A percentile compares a stretch with the other conserved stretches of the same genome.
Evolutionary conservation across 2,329 filamentous ascomycete species (phyloP).

Genomic region (Zymoseptoria pseudotritici): DNA sequence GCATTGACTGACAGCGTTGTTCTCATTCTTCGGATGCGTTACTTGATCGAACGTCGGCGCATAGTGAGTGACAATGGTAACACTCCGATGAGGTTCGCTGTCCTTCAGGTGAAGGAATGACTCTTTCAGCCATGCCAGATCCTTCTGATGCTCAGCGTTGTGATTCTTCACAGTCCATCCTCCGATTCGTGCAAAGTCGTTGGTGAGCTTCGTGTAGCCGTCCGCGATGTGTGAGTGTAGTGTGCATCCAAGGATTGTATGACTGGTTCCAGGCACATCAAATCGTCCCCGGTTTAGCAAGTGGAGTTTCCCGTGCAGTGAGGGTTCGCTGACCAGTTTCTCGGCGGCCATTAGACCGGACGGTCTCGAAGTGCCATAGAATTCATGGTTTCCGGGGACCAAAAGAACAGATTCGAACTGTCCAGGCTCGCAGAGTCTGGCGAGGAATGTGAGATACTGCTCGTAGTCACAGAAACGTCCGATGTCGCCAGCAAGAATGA

Average conservation of each 20-base stretch:
- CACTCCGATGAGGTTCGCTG: constrained; percentile 6
- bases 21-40: constrained; percentile 41
- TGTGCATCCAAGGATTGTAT: constrained; percentile 50
- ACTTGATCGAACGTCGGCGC: constrained; percentile 44
- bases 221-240: constrained; percentile 46
- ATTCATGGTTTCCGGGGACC: constrained; percentile 50
- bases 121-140: constrained; percentile 44
- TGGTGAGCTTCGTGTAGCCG: constrained; percentile 30
- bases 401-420: constrained; percentile 42
- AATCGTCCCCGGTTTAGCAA: constrained; percentile 36
- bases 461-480: constrained; percentile 44
- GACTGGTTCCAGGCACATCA: constrained; percentile 30
- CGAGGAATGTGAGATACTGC: constrained; percentile 39
- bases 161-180: constrained; percentile 45
- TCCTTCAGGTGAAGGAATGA: constrained; percentile 26
- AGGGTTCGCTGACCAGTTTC: constrained; percentile 34
- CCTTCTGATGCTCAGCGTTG: constrained; percentile 40
- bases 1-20: constrained; percentile 41
- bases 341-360: constrained; percentile 34
- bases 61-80: constrained; percentile 48
- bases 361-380: constrained; percentile 40
- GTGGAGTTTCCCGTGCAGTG: constrained; percentile 32
- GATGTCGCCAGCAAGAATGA: constrained; percentile 46
- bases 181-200: constrained; percentile 48
- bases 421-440: constrained; percentile 29